Evolutionary conservation across 805 yeast genomes (phyloP), one percentile per base, ranked within the genome.

Genomic region (Saturnispora diversa): DNA sequence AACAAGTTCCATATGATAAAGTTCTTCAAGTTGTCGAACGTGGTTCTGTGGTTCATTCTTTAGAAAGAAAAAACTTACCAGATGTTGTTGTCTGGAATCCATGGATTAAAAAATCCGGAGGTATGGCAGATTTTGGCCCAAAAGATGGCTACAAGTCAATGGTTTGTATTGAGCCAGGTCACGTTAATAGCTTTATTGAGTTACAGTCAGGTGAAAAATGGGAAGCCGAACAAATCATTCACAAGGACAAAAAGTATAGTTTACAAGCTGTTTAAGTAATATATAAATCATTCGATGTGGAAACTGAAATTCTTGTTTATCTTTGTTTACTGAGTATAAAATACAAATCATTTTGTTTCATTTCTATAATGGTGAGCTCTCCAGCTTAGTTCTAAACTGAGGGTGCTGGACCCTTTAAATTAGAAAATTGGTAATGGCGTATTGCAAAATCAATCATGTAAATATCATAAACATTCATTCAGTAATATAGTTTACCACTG

Each of bases 51-150:
- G 59, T 77, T 36, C 81, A 80, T 57, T 77, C 83, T 31, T 60
- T 90, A 26, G 66, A 73, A 40, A 71, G 94, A 55, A 64, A 63
- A 12, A 80, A 80, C 51, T 43, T 60, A 50, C 77, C 74, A 0
- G 79, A 74, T 48, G 66, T 73, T 5, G 97, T 92, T 36, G 97
- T 92, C 41, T 92, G 98, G 98, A 92, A 92, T 62, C 98, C 98
- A 27, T 92, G 97, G 98, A 68, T 74, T 49, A 72, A 81, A 42
- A 84, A 83, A 59, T 75, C 92, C n/a, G 68, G 64, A 19, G 79
- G 81, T 2, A 84, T 92, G 90, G 79, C 68, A 31, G 98, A 92
- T 63, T 92, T 90, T 54, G 73, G 70, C 51, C 98, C 97, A 37
- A 85, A 84, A 58, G 60, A 63, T 40, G 97, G 96, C 5, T 92